Base-by-base conservation (phyloP, 2,329 filamentous ascomycete species). In the Stachybotrys chlorohalonatus region DNA sequence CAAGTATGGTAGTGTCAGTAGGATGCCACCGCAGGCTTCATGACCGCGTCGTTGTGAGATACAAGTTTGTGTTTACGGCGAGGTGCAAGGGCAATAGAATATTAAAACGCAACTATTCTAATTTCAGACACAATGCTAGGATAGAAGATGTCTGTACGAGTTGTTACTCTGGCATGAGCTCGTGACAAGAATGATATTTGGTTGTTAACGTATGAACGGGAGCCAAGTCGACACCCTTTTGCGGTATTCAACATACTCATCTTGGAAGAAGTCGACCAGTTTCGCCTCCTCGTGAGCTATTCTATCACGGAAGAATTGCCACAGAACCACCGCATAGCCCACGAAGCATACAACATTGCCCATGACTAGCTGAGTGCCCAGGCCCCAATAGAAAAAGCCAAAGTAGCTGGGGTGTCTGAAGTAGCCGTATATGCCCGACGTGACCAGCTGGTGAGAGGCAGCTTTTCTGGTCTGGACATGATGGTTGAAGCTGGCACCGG, bases 301-400 rank as follows among this genome's bases (percentile, higher is more conserved):
- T 57, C 94, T 77, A 11, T 68, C 73, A 15, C 76, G 79, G 68
- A 99, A 99, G 70, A 99, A 99, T 57, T 75, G 78, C 90, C 90
- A 96, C 61, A 99, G 70, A 15, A 95, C 87, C 7, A 79, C 68
- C 0, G 82, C 72, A 74, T 95, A 97, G 2, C 73, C 87, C 7
- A 85, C 61, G 55, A 95, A 83, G 68, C 90, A 95, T 2, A 95
- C 60, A 8, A 81, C 72, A 71, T 99, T 99, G 16, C 93, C 93
- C 59, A 96, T 77, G 54, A 95, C 83, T 48, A 97, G 66, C 76
- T 99, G 94, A 11, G 92, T 96, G 6, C 94, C 94, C n/a, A 97
- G 66, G 0, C 89, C 90, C 93, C 93, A 99, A 85, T 91, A 97
- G 72, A 96, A 99, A 75, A 96, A 99, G 4, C 93, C 94, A 74